Percentiles rank a stretch among this genome's conserved stretches.
Conservation (phyloP, 2,329 filamentous ascomycete genomes). For the Zymoseptoria tritici region DNA sequence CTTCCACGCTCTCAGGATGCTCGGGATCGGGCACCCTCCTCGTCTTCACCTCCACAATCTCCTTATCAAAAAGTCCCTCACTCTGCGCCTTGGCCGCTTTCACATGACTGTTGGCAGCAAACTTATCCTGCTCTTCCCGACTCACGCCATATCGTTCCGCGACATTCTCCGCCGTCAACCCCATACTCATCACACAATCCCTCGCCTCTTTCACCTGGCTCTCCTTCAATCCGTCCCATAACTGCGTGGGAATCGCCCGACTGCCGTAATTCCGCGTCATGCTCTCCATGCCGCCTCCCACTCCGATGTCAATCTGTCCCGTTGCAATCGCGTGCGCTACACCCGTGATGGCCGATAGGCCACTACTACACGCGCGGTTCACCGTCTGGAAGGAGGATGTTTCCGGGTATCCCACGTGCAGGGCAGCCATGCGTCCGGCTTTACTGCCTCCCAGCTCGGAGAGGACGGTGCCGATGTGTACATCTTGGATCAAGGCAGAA, state of each 20-base stretch:
- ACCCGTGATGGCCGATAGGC: constrained; percentile 66
- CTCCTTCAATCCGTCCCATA: constrained; percentile 67
- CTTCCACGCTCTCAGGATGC: constrained; percentile 41
- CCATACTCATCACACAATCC: constrained; percentile 94
- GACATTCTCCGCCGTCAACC: constrained; percentile 82
- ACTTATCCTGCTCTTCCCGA: constrained; percentile 71
- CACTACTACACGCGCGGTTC: constrained; percentile 78
- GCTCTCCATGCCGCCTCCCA: constrained; percentile 89
- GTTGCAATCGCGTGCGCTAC: constrained; percentile 69
- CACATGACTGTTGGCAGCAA: constrained; percentile 67
- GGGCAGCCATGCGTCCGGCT: constrained; percentile 82
- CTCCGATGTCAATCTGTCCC: constrained; percentile 63
- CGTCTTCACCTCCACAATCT: constrained; percentile 76
- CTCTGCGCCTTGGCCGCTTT: constrained; percentile 65
- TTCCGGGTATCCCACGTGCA: constrained; percentile 70
- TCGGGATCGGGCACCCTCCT: constrained; percentile 58
- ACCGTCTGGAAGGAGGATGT: constrained; percentile 74
- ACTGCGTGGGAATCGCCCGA: constrained; percentile 71
- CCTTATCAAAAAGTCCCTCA: constrained; percentile 62
- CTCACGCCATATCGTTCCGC: constrained; percentile 66
- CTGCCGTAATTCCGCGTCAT: constrained; percentile 89
- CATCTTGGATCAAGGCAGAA: constrained; percentile 64
- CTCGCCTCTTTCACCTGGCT: constrained; percentile 59
- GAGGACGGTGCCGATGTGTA: constrained; percentile 81
- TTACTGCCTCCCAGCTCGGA: constrained; percentile 90